These are phyloP conservation scores for Metschnikowia sp. DNA, from an alignment of 805 yeast genomes.

Conservation along the genomic window DNA sequence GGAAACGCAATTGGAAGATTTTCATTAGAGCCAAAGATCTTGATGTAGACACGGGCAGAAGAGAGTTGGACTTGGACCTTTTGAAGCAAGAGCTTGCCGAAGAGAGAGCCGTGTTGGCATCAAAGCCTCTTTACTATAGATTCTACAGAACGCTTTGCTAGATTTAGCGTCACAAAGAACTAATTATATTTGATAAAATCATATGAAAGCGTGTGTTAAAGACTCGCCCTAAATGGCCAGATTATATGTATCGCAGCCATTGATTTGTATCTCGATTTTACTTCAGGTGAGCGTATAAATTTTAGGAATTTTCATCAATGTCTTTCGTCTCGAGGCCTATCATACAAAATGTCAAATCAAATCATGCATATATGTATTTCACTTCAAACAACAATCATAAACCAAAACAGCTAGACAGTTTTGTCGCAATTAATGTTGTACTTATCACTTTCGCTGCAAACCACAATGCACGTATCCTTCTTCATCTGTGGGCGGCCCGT, in stretches of 20 bases:
- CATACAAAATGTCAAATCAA: neutral
- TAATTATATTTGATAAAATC: no score
- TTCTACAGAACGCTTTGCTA: conserved; percentile 58
- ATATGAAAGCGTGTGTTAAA: no score
- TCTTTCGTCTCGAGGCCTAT: neutral
- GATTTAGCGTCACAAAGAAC: neutral
- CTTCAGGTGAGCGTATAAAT: no score
- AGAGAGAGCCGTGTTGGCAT: conserved; percentile 48
- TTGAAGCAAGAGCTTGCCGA: conserved; percentile 48
- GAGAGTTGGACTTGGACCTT: conserved; percentile 37
- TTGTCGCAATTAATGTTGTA: no score
- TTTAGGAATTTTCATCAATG: neutral
- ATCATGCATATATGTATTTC: neutral
- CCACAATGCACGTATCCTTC: conserved; percentile 5
- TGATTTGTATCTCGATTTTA: no score
- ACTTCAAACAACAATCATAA: no score
- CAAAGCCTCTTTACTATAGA: conserved; percentile 48
- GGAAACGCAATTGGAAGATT: conserved; percentile 36
- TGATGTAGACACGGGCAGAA: conserved; percentile 37
- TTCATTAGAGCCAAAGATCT: conserved; percentile 31
- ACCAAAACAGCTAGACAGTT: no score
- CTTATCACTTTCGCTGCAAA: neutral
- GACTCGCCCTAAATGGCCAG: no score
- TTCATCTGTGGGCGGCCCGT: neutral
- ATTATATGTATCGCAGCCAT: no score